Evolutionary conservation across 768 basidiomycete genomes (phyloP), one percentile per base, ranked within the genome.

Genomic region (Ramaria rubella): DNA sequence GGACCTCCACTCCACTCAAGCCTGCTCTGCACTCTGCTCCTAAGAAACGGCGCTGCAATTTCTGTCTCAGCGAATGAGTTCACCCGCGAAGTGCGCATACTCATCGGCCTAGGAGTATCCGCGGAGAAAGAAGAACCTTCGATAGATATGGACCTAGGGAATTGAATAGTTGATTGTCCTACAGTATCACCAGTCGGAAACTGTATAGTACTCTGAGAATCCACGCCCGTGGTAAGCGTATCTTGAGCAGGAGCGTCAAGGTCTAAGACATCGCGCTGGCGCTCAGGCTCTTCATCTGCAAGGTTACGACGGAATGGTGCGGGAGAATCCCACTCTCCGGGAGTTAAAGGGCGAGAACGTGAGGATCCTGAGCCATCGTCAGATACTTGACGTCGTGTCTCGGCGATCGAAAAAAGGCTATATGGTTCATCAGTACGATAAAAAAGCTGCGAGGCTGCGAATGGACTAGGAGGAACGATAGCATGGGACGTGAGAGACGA

Each of bases 401-500:
- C 87, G 6, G 89, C 85, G 60, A 91, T 90, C 1, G 90, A 89
- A 68, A 86, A 91, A 14, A 92, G 68, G 66, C 82, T 87, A 68
- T 87, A 90, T 0, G 87, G 82, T 59, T 90, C 90, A 52, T 89
- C 84, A 1, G 81, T 81, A 19, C 82, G 80, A 29, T 87, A 80
- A 65, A 94, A 92, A 2, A 94, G 74, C 60, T 93, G 87, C 15
- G 89, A 88, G 1, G 91, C 86, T 19, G 90, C 85, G 62, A 91
- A 96, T 1, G 93, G 92, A 0, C 92, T 94, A 62, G 91, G 86
- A 31, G 87, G 81, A 14, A 86, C 83, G 40, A 89, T 83, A 60
- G 90, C 87, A 15, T 85, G 82, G 1, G 82, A 79, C 1, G 83
- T 77, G 3, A 77, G 73, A 19, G 83, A 83, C 2, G 92, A 94